These are phyloP conservation scores for Apophysomyces ossiformis DNA, from an alignment of 371 early-diverging fungal genomes.

Conservation along the genomic window DNA sequence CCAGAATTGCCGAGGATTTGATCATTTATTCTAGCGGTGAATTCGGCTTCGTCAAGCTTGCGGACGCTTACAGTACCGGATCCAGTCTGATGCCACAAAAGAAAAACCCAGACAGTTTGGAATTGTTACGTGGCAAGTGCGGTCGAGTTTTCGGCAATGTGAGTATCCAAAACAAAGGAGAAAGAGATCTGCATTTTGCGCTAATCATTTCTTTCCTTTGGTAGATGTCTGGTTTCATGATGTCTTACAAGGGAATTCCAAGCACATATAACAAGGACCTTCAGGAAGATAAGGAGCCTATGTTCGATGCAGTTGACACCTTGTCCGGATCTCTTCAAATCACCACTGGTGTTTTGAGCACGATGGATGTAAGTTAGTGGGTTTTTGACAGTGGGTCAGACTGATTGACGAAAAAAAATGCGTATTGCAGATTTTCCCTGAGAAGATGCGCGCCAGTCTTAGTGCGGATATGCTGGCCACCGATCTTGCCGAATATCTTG, in stretches of 20 bases:
- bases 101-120: constrained; percentile 97
- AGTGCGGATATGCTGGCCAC: constrained; percentile 96
- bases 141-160: constrained; percentile 95
- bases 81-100: constrained; percentile 98
- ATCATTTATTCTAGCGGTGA: constrained; percentile 92
- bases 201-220: constrained; percentile 2
- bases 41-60: constrained; percentile 91
- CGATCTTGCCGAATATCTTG: constrained; percentile 97
- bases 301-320: constrained; percentile 94
- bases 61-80: constrained; percentile 97
- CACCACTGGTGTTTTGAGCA: constrained; percentile 86
- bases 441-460: constrained; percentile 75
- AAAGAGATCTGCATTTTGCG: neutral
- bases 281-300: constrained; percentile 98
- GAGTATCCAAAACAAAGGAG: constrained; percentile 20
- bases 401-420: neutral
- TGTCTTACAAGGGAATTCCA: constrained; percentile 96
- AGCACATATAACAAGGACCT: constrained; percentile 98
- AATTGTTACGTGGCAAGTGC: constrained; percentile 94
- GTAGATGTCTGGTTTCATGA: constrained; percentile 93
- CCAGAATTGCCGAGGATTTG: constrained; percentile 93
- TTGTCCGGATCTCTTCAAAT: constrained; percentile 89
- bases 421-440: constrained; percentile 64
- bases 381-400: neutral
- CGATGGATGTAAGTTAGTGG: constrained; percentile 65